Base-by-base conservation (phyloP, 768 basidiomycete genomes). In the Sporobolomyces phaffii region DNA sequence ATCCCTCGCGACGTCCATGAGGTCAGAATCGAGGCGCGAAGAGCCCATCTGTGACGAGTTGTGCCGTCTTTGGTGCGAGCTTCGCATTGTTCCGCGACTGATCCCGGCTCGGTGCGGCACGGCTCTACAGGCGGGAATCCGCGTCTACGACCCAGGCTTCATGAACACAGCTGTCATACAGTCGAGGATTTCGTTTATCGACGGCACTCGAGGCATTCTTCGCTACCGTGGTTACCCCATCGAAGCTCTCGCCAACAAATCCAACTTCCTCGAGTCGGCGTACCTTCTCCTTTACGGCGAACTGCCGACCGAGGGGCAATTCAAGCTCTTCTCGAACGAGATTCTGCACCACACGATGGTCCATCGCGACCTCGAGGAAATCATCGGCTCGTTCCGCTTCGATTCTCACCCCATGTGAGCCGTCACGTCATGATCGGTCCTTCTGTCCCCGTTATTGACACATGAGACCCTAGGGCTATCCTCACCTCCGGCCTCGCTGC, bases 261-360 rank as follows among this genome's bases (percentile, higher is more conserved):
- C 88, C 0, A 84, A 83, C 2, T 90, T 90, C 79, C 82, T 91
- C 50, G 91, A 94, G 77, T 82, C 83, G 22, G 85, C 89, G 10
- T 92, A 93, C 77, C 84, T 94, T 28, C 85, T 94, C 75, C 41
- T 94, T 40, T 94, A 93, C 70, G 91, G 91, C 17, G 81, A 85
- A 11, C 82, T 94, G 18, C 91, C 91, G 0, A 82, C 83, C 24
- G 79, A 77, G 48, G 57, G 72, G 0, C 88, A 92, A 73, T 84
- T 82, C 73, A 77, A 79, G 36, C 75, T 82, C 48, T 94, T 91
- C 71, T 81, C 88, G 71, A 78, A 77, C 48, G 91, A 94, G 77
- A 84, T 93, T 41, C 80, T 89, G 78, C 86, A 87, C 64, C 91
- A 94, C 73, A 82, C 83, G 24, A 72, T 60, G 48, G 58, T 63